Percentiles rank a stretch among this genome's conserved stretches.
Conservation (phyloP, 495 filamentous ascomycete genomes). For the Aspergillus sclerotiicarbonarius region DNA sequence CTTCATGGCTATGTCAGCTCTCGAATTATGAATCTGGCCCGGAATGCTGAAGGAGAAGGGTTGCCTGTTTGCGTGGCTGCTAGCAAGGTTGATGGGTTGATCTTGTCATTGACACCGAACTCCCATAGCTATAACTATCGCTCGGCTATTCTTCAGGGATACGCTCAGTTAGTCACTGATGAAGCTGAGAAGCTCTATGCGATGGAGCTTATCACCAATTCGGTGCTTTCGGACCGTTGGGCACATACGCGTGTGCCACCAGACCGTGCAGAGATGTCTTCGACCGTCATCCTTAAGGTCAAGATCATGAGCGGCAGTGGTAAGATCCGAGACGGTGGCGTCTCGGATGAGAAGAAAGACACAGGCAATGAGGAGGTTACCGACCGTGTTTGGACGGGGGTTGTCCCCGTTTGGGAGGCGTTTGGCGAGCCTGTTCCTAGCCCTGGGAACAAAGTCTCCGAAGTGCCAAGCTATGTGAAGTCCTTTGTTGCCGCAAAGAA, state of each 20-base stretch:
- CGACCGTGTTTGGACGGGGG: slow-evolving; percentile 72
- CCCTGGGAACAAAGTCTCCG: slow-evolving; percentile 56
- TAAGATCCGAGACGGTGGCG: slow-evolving; percentile 69
- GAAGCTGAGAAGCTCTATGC: slow-evolving; percentile 76
- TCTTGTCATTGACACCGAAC: slow-evolving; percentile 75
- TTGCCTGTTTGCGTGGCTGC: slow-evolving; percentile 64
- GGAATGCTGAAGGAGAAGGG: slow-evolving; percentile 48
- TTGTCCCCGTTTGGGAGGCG: slow-evolving; percentile 69
- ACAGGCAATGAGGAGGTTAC: slow-evolving; percentile 57
- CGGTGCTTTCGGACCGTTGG: slow-evolving; percentile 68
- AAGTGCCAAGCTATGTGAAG: slow-evolving; percentile 62
- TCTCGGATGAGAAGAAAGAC: slow-evolving; percentile 72
- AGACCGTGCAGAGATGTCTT: slow-evolving; percentile 70
- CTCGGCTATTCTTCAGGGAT: slow-evolving; percentile 75
- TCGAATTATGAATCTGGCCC: slow-evolving; percentile 69
- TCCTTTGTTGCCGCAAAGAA: slow-evolving; percentile 58
- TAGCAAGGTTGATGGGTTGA: slow-evolving; percentile 70
- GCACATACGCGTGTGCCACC: slow-evolving; percentile 68
- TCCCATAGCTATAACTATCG: slow-evolving; percentile 88
- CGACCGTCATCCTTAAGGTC: slow-evolving; percentile 72
- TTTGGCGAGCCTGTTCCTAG: slow-evolving; percentile 68
- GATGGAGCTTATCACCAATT: slow-evolving; percentile 78
- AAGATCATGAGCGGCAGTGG: slow-evolving; percentile 69
- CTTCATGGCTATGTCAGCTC: slow-evolving; percentile 85
- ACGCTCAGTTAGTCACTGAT: slow-evolving; percentile 64